Evolutionary conservation across 2,329 filamentous ascomycete species (phyloP).

Genomic region (Westerdykella ornata): DNA sequence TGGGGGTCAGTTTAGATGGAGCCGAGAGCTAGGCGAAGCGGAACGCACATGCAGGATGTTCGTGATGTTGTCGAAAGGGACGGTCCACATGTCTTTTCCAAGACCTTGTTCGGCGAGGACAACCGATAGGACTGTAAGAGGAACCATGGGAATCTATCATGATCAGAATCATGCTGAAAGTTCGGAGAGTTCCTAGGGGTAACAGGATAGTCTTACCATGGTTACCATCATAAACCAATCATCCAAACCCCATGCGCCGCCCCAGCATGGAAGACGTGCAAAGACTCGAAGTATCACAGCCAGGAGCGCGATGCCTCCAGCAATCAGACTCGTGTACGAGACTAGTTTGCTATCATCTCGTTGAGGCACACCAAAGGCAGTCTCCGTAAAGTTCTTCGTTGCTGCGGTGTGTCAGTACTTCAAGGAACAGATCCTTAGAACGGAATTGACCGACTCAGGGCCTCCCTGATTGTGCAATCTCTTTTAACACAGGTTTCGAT

Average conservation of each 20-base stretch:
- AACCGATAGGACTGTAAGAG: constrained; percentile 16
- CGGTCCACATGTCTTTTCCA: constrained; percentile 48
- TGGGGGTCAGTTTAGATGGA: background rate
- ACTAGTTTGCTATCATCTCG: constrained; percentile 33
- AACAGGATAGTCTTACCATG: constrained; percentile 32
- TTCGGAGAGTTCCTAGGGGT: background rate
- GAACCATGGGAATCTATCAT: constrained; percentile 12
- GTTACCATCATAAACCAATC: constrained; percentile 32
- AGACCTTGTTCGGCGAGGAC: constrained; percentile 38
- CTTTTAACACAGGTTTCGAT: constrained; percentile 17
- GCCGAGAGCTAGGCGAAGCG: background rate
- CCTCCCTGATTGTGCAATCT: constrained; percentile 20
- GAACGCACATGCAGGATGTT: constrained; percentile 34
- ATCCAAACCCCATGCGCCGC: constrained; percentile 36
- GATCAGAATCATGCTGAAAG: constrained; percentile 2
- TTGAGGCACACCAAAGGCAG: constrained; percentile 30
- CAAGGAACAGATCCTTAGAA: background rate
- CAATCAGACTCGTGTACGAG: constrained; percentile 28
- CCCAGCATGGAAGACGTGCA: constrained; percentile 31
- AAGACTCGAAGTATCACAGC: constrained; percentile 32
- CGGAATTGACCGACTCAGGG: constrained; percentile 16
- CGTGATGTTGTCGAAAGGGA: constrained; percentile 41
- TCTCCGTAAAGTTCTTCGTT: constrained; percentile 38
- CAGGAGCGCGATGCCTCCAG: constrained; percentile 30
- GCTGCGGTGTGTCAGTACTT: constrained; percentile 13